A percentile compares a stretch with the other conserved stretches of the same genome.
These are phyloP conservation scores for Bipolaris zeicola DNA, from an alignment of 2,329 filamentous ascomycete genomes.

Conservation along the genomic window DNA sequence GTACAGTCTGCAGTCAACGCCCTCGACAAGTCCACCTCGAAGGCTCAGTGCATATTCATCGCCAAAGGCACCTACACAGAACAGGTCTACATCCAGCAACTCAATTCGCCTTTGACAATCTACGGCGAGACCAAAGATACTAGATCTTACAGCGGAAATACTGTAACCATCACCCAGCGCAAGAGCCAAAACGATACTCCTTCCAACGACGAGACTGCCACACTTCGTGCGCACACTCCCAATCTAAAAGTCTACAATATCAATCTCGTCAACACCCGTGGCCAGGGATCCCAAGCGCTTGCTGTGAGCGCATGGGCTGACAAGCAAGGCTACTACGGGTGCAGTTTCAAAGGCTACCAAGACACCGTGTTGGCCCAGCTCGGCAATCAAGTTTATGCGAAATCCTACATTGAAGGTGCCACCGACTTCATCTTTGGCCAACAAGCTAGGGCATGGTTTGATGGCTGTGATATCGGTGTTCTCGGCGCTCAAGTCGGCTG, in stretches of 20 bases:
- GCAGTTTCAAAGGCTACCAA: slow-evolving; percentile 61
- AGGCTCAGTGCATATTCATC: slow-evolving; percentile 67
- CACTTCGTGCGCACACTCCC: slow-evolving; percentile 54
- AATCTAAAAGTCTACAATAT: slow-evolving; percentile 68
- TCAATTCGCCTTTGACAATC: slow-evolving; percentile 58
- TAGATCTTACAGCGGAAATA: slow-evolving; percentile 58
- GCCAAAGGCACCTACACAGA: slow-evolving; percentile 65
- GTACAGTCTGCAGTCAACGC: slow-evolving; percentile 64
- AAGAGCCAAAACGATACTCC: slow-evolving; percentile 55
- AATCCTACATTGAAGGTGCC: slow-evolving; percentile 62
- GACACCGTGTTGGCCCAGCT: slow-evolving; percentile 56
- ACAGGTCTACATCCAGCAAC: slow-evolving; percentile 61
- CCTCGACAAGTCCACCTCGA: slow-evolving; percentile 58
- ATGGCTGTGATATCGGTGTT: slow-evolving; percentile 56
- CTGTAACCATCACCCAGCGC: slow-evolving; percentile 60
- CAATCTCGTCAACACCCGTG: slow-evolving; percentile 56
- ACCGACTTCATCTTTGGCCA: slow-evolving; percentile 67
- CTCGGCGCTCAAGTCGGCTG: slow-evolving; percentile 50
- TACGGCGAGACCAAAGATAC: slow-evolving; percentile 65
- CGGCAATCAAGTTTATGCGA: slow-evolving; percentile 62
- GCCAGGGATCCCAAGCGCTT: slow-evolving; percentile 58
- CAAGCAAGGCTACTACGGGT: slow-evolving; percentile 63
- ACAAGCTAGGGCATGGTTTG: slow-evolving; percentile 58
- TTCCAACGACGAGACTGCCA: slow-evolving; percentile 61
- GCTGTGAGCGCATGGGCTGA: slow-evolving; percentile 59